Percentiles rank a stretch among this genome's conserved stretches.
Evolutionary conservation across 164 flowering plant species (phyloP).

Genomic region (grape (Vitis vinifera)): DNA sequence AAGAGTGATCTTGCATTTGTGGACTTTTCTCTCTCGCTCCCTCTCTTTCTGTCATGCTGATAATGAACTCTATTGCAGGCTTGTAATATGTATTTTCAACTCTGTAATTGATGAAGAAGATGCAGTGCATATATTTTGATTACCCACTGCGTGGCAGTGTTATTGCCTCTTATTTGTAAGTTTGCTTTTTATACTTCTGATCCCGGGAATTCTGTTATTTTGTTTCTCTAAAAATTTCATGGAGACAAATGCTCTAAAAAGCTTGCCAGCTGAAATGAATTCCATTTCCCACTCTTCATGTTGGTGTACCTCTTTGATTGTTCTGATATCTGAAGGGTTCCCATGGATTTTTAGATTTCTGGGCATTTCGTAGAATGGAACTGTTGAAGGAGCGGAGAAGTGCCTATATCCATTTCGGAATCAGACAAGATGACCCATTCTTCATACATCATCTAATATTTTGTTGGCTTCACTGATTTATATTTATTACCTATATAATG

Average conservation of each 20-base stretch:
- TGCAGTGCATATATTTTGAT: slow-evolving; percentile 28
- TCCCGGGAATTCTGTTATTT: no score
- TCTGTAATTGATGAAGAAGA: slow-evolving; percentile 37
- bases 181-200: not conserved
- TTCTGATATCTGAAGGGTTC: not conserved
- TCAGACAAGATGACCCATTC: no score
- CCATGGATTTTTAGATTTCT: not conserved
- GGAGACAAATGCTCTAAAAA: not conserved
- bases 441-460: no score
- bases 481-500: no score
- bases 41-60: slow-evolving; percentile 1
- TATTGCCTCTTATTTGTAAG: not conserved
- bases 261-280: not conserved
- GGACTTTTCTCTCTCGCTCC: not conserved
- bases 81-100: slow-evolving; percentile 33
- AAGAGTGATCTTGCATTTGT: not conserved
- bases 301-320: not conserved
- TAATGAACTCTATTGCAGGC: slow-evolving; percentile 35
- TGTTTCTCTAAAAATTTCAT: not conserved
- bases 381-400: not conserved
- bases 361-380: no score
- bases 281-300: not conserved
- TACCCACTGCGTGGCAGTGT: not conserved
- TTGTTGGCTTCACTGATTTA: no score
- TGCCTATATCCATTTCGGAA: not conserved